Conservation (phyloP, 2,329 filamentous ascomycete species). For the Leptographium wingfieldii region DNA sequence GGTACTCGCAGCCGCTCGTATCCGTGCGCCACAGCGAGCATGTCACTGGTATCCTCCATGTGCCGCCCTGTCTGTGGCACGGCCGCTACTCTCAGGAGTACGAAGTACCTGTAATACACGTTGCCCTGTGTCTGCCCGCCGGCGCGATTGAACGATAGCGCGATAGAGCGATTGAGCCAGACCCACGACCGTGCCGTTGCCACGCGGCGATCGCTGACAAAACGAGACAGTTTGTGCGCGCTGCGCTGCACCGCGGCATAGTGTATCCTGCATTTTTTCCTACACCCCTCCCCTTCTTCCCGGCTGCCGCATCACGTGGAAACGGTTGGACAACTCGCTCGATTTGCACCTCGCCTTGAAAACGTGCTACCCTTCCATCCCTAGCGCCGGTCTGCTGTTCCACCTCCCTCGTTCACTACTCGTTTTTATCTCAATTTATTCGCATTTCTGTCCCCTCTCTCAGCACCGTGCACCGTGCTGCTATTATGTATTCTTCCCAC, state of each 20-base stretch:
- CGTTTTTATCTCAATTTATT: not conserved
- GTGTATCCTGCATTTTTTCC: not conserved
- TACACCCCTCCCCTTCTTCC: not conserved
- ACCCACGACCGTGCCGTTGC: not conserved
- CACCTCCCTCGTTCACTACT: not conserved
- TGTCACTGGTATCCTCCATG: not conserved
- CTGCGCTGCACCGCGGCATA: not conserved
- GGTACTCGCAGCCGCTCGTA: not conserved
- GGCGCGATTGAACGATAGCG: not conserved
- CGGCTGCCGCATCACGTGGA: conserved; percentile 1
- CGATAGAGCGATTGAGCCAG: no score
- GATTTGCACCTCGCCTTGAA: not conserved
- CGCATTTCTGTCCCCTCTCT: not conserved
- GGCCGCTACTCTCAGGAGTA: no score
- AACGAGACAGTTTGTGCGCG: not conserved
- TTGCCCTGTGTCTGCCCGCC: not conserved
- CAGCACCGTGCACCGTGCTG: not conserved
- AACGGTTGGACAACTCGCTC: not conserved
- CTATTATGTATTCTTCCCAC: not conserved
- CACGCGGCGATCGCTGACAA: conserved; percentile 4
- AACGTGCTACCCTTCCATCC: conserved; percentile 14
- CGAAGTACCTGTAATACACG: not conserved
- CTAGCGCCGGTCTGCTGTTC: conserved; percentile 9
- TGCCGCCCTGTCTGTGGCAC: no score
- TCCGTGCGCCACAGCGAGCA: not conserved